Evolutionary conservation across 2,329 filamentous ascomycete species (phyloP).

Genomic region (Karstenula rhodostoma): DNA sequence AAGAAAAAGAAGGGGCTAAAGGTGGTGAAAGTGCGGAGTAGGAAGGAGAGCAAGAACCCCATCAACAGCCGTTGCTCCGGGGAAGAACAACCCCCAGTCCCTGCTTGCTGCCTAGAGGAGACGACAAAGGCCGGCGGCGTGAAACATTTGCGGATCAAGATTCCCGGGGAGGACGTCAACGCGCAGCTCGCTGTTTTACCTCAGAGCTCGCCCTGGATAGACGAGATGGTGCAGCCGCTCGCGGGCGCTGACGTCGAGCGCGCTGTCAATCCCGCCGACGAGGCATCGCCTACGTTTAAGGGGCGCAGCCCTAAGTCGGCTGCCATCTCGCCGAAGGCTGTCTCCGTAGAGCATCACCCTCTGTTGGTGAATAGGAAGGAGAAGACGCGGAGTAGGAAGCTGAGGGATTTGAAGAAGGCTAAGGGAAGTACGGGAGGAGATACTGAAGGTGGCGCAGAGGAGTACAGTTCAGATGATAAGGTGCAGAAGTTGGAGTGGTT

Average conservation of each 20-base stretch:
- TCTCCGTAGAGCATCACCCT: constrained; percentile 35
- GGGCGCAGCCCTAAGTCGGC: constrained; percentile 24
- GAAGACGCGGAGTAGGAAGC: constrained; percentile 31
- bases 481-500: constrained; percentile 8
- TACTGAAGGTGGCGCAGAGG: not conserved
- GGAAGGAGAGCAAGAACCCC: constrained; percentile 33
- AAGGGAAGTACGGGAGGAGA: constrained; percentile 21
- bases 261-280: constrained; percentile 19
- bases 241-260: constrained; percentile 29
- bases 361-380: constrained; percentile 30
- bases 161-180: constrained; percentile 27
- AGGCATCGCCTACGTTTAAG: constrained; percentile 18
- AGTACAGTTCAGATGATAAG: not conserved
- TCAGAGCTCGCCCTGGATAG: constrained; percentile 31
- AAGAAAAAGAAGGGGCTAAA: constrained; percentile 31
- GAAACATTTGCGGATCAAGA: constrained; percentile 41
- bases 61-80: constrained; percentile 28
- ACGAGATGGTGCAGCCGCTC: constrained; percentile 40
- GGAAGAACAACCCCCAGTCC: constrained; percentile 24
- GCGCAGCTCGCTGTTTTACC: constrained; percentile 23
- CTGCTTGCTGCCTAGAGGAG: constrained; percentile 38
- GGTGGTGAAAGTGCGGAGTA: constrained; percentile 34
- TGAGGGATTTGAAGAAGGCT: constrained; percentile 36
- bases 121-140: constrained; percentile 34
- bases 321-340: constrained; percentile 23